phyloP scores from a whole-genome alignment of 352 stramenopile species.

The Phytophthora quininea region DNA sequence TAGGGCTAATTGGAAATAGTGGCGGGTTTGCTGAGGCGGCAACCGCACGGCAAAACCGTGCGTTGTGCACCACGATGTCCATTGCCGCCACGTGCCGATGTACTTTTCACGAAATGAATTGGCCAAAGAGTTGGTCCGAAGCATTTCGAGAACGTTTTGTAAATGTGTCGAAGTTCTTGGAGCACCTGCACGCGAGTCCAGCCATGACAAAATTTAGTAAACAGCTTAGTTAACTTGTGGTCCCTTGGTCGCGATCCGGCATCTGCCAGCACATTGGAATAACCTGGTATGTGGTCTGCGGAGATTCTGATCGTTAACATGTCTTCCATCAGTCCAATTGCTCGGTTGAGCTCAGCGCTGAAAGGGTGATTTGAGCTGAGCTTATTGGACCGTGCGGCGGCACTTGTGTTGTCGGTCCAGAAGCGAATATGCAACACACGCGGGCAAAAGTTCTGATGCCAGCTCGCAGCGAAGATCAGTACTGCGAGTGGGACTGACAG shows the following conservation, averaged over 20 bases:
- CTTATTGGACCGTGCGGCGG: not conserved
- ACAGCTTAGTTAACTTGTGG: not conserved
- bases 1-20: not conserved
- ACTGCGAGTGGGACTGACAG: too few relatives aligned
- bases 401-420: not conserved
- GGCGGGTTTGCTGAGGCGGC: not conserved
- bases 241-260: constrained; percentile 7
- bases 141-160: constrained; percentile 9
- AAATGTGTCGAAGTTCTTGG: constrained; percentile 4
- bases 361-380: not conserved
- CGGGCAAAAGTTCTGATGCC: too few relatives aligned
- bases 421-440: too few relatives aligned
- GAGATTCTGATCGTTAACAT: constrained; percentile 7
- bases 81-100: constrained; percentile 2
- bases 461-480: too few relatives aligned
- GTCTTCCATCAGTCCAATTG: constrained; percentile 13
- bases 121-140: constrained; percentile 7
- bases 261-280: constrained; percentile 2
- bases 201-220: constrained; percentile 13
- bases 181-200: constrained; percentile 9
- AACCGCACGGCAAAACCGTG: not conserved
- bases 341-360: not conserved
- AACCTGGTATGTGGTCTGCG: not conserved
- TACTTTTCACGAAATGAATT: constrained; percentile 7
- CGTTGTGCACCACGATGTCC: not conserved